Evolutionary conservation across 768 basidiomycete species (phyloP), one percentile per base, ranked within the genome.

Genomic region (Xerocomellus intermedius): DNA sequence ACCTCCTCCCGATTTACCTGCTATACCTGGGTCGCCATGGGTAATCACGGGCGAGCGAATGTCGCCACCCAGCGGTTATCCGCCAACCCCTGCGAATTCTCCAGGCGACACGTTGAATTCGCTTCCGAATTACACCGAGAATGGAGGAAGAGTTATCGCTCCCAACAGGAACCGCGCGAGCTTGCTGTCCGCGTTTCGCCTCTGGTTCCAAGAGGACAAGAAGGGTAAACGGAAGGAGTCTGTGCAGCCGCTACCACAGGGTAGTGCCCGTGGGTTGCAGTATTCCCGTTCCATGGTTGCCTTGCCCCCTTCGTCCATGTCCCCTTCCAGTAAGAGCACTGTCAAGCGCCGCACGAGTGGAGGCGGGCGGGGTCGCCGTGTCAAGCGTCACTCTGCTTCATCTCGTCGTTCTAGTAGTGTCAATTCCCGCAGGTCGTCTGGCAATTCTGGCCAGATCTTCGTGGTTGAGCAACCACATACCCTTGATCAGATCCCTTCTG

Each of bases 141-240:
- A 62, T 26, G 74, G 70, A 1, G 64, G 63, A 48, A 79, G 75
- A 58, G 59, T 64, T 21, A 37, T 64, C 8, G 66, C 46, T 57
- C 76, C 75, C 21, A 73, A 79, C 30, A 79, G 86, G 22, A 86
- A 89, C 67, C 79, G 89, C 35, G 89, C 91, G 8, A 93, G 89
- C 66, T 69, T 98, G 28, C 74, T 98, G 46, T 85, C 87, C 3
- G 83, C 92, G 7, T 93, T 98, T 73, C 82, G 91, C 42, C 79
- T 87, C 57, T 94, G 95, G 91, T 96, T 98, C 73, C 84, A 93
- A 56, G 94, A 97, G 57, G 94, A 94, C 59, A 79, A 81, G 60
- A 94, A 91, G 67, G 86, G 92, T 5, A 96, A 95, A 74, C 81
- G 89, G 48, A 90, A 89, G 70, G 85, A 83, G 41, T 47, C 37